These are phyloP conservation scores for Conringia planisiliqua DNA, from an alignment of 345 rosid genomes.

Conservation along the genomic window DNA sequence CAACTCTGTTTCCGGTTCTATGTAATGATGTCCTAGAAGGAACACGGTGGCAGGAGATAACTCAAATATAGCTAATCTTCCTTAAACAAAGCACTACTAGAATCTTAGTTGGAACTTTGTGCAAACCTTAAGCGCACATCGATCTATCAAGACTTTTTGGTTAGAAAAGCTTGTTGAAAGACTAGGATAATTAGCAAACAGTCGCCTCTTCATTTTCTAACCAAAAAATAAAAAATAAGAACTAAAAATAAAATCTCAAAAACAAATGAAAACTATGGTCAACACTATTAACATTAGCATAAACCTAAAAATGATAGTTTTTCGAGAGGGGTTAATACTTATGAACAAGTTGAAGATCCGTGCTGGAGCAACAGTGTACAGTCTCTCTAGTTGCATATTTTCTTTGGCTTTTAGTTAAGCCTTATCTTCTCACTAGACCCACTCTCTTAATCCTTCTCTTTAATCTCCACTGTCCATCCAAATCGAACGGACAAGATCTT, in stretches of 20 bases:
- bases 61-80: background rate
- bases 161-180: background rate
- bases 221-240: too few species aligned
- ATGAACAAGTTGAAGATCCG: constrained; percentile 9
- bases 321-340: background rate
- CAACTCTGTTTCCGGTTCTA: background rate
- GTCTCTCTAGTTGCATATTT: constrained; percentile 13
- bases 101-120: background rate
- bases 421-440: constrained; percentile 14
- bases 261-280: background rate
- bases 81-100: background rate
- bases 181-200: background rate
- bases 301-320: background rate
- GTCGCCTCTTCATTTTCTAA: background rate
- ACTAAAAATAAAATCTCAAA: background rate
- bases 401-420: constrained; percentile 1
- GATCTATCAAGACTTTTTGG: background rate
- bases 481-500: background rate
- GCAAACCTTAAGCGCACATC: background rate
- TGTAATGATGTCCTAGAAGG: background rate
- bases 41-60: background rate
- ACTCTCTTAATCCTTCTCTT: background rate
- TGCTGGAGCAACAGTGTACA: constrained; percentile 2
- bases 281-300: background rate
- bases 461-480: constrained; percentile 19